Conservation (phyloP, 2,329 filamentous ascomycete species). For the Shiraia sp. region DNA sequence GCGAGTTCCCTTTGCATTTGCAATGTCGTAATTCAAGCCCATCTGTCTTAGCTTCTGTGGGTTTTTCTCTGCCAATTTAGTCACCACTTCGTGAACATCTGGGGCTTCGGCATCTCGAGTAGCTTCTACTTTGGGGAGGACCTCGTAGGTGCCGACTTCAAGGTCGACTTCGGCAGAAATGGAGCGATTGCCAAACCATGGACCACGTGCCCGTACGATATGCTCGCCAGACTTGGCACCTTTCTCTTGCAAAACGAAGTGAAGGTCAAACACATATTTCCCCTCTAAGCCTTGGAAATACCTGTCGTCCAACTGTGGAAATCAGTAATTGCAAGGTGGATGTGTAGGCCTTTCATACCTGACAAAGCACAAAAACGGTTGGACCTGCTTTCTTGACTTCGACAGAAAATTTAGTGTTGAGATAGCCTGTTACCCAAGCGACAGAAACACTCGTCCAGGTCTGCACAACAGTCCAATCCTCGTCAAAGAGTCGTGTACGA, state of each 20-base stretch:
- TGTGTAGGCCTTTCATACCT: conserved; percentile 52
- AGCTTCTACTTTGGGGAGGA: conserved; percentile 74
- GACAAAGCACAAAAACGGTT: conserved; percentile 62
- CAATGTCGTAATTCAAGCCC: conserved; percentile 70
- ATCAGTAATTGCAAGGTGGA: conserved; percentile 47
- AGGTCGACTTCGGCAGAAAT: conserved; percentile 77
- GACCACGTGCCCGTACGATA: conserved; percentile 56
- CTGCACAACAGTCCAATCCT: conserved; percentile 63
- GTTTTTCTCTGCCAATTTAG: conserved; percentile 35
- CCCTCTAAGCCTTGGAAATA: conserved; percentile 62
- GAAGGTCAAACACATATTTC: conserved; percentile 59
- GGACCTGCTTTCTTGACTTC: conserved; percentile 56
- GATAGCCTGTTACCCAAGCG: conserved; percentile 63
- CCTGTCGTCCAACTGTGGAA: conserved; percentile 58
- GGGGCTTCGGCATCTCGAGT: conserved; percentile 53
- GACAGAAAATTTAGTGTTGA: conserved; percentile 63
- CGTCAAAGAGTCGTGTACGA: conserved; percentile 62
- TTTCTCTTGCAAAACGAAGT: conserved; percentile 62
- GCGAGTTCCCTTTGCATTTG: conserved; percentile 65
- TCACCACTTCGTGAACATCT: conserved; percentile 67
- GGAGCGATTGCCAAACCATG: conserved; percentile 66
- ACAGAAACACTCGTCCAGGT: conserved; percentile 63
- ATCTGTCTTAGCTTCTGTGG: conserved; percentile 64
- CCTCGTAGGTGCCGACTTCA: conserved; percentile 71
- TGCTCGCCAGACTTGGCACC: conserved; percentile 54